phyloP scores from a whole-genome alignment of 768 basidiomycete species.

The Hemileccinum rubropunctum region DNA sequence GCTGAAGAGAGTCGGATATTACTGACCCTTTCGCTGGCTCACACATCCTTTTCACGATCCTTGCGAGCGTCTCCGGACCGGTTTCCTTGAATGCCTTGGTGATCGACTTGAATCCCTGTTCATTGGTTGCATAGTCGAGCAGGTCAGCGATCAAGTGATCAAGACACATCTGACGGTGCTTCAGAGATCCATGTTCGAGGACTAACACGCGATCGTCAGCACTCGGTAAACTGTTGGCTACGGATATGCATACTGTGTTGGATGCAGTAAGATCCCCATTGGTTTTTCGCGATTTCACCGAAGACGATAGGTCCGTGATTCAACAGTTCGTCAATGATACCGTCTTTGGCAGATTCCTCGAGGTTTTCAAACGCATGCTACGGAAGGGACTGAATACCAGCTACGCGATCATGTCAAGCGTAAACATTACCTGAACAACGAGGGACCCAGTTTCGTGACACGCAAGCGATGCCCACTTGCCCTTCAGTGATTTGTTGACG shows the following conservation, averaged over 20 bases:
- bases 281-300: constrained; percentile 76
- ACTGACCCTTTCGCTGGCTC: constrained; percentile 77
- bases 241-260: constrained; percentile 64
- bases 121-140: constrained; percentile 74
- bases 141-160: constrained; percentile 75
- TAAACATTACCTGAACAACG: constrained; percentile 67
- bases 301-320: constrained; percentile 68
- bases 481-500: constrained; percentile 83
- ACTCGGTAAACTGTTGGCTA: background rate
- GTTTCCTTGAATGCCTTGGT: constrained; percentile 86
- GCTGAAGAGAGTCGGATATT: background rate
- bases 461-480: constrained; percentile 86
- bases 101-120: constrained; percentile 86
- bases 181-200: constrained; percentile 78
- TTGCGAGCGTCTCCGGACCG: constrained; percentile 70
- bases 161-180: constrained; percentile 73
- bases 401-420: background rate
- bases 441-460: constrained; percentile 90
- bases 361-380: constrained; percentile 86
- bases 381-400: constrained; percentile 9
- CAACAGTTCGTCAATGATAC: constrained; percentile 80
- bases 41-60: constrained; percentile 78
- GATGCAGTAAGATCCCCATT: constrained; percentile 88
- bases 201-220: constrained; percentile 41
- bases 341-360: constrained; percentile 79